A percentile compares a stretch with the other conserved stretches of the same genome.
phyloP scores from a whole-genome alignment of 2,329 filamentous ascomycete species.

The Aaosphaeria arxii region DNA sequence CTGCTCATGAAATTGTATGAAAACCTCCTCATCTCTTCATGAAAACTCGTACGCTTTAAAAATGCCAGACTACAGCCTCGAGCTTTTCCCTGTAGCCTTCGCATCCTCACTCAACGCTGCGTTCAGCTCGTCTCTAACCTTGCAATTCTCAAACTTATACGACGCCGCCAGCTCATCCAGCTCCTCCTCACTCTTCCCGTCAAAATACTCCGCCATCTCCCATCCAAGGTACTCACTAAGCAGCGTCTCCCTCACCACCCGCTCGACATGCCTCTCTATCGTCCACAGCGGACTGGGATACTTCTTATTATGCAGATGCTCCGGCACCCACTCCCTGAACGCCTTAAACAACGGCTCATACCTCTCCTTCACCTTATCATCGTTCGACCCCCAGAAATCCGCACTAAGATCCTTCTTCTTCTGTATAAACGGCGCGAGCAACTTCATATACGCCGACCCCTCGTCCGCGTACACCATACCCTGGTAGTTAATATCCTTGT shows the following conservation, averaged over 20 bases:
- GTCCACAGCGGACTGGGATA: slow-evolving; percentile 7
- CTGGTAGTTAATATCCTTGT: slow-evolving; percentile 14
- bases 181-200: slow-evolving; percentile 8
- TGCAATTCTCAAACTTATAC: slow-evolving; percentile 10
- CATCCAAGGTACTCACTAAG: slow-evolving; percentile 9
- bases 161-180: slow-evolving; percentile 7
- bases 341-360: not conserved
- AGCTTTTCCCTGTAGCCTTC: not conserved
- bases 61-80: no score
- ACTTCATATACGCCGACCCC: slow-evolving; percentile 7
- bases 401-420: slow-evolving; percentile 10
- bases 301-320: slow-evolving; percentile 7
- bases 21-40: no score
- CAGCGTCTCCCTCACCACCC: slow-evolving; percentile 7
- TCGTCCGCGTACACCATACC: slow-evolving; percentile 12
- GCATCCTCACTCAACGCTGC: slow-evolving; percentile 4
- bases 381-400: slow-evolving; percentile 9
- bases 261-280: slow-evolving; percentile 6
- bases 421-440: slow-evolving; percentile 9
- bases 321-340: not conserved
- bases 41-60: no score
- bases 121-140: slow-evolving; percentile 4
- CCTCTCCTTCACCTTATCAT: slow-evolving; percentile 6
- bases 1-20: no score
- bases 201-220: slow-evolving; percentile 9